Base-by-base conservation (phyloP, 345 rosid species). In the Theobroma cacao region DNA sequence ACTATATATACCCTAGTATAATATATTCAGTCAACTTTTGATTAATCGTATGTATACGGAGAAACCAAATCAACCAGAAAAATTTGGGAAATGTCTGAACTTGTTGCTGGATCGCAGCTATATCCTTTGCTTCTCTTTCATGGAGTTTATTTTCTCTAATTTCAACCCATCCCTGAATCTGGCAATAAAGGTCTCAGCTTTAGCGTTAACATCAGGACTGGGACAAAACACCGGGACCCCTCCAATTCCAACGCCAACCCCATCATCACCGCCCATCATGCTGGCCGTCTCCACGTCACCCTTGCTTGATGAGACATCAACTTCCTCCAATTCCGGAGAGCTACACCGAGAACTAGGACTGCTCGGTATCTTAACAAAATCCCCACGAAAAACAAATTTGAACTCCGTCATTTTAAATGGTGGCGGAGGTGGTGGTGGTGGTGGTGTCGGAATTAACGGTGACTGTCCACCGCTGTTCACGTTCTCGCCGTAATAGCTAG, bases 111-210 rank as follows among this genome's bases (percentile, higher is more conserved):
- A 62, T 11, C 55, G 28, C 30, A 12, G 38, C 55, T 48, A 75
- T 45, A 52, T 50, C 71, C 45, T 33, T 22, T 31, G 70, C 33
- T 86, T 88, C 82, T 90, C 92, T 24, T 83, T 82, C 15, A 84
- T 50, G n/a, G 98, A 90, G 59, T 94, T 94, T 0, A 89, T 88
- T 82, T 90, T 92, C 82, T 92, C 98, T 22, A 92, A 81, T 76
- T 89, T 86, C 98, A 95, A 94, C 20, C 81, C 95, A 18, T 83
- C 98, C 76, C 86, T 82, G 9, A 91, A 89, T 85, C 91, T 88
- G 38, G 98, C 96, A n/a, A 94, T 94, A 84, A 94, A 94, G 28
- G 81, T 82, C 36, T 90, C 98, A 10, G 97, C 98, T 83, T 94
- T 91, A 17, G 75, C 78, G 74, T 94, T 88, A 17, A 94, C 97